Conservation (phyloP, 352 stramenopile genomes). For the Globisporangium acanthophoron region DNA sequence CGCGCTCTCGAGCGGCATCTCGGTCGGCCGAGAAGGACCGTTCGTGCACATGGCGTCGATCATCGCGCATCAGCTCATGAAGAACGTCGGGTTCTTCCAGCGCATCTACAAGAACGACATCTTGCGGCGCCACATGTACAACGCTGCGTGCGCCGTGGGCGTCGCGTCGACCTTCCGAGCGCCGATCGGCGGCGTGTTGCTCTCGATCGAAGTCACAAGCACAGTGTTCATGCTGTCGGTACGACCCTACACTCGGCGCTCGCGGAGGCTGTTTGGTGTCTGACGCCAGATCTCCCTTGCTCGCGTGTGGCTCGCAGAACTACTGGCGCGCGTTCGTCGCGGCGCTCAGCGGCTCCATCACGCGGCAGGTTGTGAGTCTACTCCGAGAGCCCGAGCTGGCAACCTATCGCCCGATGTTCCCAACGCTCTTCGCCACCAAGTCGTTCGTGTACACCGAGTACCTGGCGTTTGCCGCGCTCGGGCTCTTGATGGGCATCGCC, state of each 20-base stretch:
- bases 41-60: slow-evolving; percentile 93
- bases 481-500: slow-evolving; percentile 38
- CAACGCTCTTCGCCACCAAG: slow-evolving; percentile 31
- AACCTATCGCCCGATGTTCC: slow-evolving; percentile 43
- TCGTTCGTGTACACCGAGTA: slow-evolving; percentile 50
- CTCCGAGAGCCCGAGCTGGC: slow-evolving; percentile 32
- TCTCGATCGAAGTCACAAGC: slow-evolving; percentile 87
- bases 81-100: slow-evolving; percentile 57
- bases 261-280: not conserved
- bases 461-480: slow-evolving; percentile 39
- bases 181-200: slow-evolving; percentile 87
- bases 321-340: slow-evolving; percentile 67
- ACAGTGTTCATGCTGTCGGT: slow-evolving; percentile 67
- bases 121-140: slow-evolving; percentile 77
- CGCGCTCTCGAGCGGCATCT: slow-evolving; percentile 87
- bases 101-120: slow-evolving; percentile 61
- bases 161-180: slow-evolving; percentile 87
- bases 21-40: slow-evolving; percentile 95
- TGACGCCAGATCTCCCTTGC: not conserved
- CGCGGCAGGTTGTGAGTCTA: slow-evolving; percentile 33
- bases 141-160: slow-evolving; percentile 84
- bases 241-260: slow-evolving; percentile 1
- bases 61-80: slow-evolving; percentile 83
- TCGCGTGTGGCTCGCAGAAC: slow-evolving; percentile 20
- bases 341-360: slow-evolving; percentile 46